Evolutionary conservation across 75 land plant species (phyloP), one percentile per base, ranked within the genome.

Genomic region (Cryptomeria japonica): DNA sequence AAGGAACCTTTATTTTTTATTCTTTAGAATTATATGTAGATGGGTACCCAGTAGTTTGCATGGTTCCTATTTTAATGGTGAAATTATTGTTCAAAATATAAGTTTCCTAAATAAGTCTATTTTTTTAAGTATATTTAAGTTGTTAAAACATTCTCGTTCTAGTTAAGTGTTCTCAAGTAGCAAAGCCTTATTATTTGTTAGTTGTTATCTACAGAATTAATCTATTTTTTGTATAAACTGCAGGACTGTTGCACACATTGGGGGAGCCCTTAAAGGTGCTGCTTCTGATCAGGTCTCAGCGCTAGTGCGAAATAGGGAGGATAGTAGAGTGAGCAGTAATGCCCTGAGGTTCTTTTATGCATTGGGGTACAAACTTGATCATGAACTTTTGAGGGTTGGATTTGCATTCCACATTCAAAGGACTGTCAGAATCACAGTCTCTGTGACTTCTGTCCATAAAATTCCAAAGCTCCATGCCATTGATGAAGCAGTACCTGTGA

Each of bases 241-340:
- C 88, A 98, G 99, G 99, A 95, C 93, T 86, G 96, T 96, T 75
- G 87, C 92, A 38, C 98, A 94, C 90, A 87, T 95, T 41, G 99
- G 99, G 14, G 96, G 97, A 72, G 95, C 98, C 68, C 97, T 98
- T 93, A 93, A 97, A 90, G 99, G 99, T 58, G 94, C 98, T 88
- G 99, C 97, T 42, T 97, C 99, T 34, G 99, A 98, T 80, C 99
- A 98, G 91, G 78, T 96, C 18, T 93, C 98, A 3, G 99, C 97
- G 64, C 87, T 95, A 44, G 98, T 98, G 80, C 90, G 99, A 83
- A 92, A 92, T 31, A 88, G 93, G 87, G 91, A 91, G 47, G 98
- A 98, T 86, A 92, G 95, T 87, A 96, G 87, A 90, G 95, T 90
- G 19, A 95, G 98, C 90, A 96, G 89, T 87, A 95, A 94, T 91